Evolutionary conservation across 768 basidiomycete species (phyloP).

Genomic region (Leccinum disarticulatum): DNA sequence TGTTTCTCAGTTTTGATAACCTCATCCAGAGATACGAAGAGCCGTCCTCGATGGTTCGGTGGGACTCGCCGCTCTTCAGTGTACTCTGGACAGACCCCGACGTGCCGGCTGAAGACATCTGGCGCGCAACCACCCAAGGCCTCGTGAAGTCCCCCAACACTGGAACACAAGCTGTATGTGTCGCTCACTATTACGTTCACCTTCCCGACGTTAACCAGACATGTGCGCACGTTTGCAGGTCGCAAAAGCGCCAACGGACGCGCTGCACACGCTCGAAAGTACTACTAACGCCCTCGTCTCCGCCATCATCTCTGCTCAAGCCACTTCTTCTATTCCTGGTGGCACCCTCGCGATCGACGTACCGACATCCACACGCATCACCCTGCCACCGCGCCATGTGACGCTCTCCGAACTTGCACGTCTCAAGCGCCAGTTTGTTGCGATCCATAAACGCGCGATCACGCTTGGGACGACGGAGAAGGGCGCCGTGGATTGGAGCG

Average conservation of each 20-base stretch:
- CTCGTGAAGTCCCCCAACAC: slow-evolving; percentile 85
- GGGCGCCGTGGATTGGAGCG: slow-evolving; percentile 75
- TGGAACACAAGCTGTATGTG: slow-evolving; percentile 70
- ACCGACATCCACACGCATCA: slow-evolving; percentile 50
- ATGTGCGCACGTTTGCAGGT: slow-evolving; percentile 42
- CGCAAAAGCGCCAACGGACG: slow-evolving; percentile 82
- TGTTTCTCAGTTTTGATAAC: slow-evolving; percentile 13
- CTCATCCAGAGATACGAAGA: slow-evolving; percentile 90
- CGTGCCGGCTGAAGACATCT: slow-evolving; percentile 69
- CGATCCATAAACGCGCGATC: slow-evolving; percentile 85
- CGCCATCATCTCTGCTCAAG: slow-evolving; percentile 66
- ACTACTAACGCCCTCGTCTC: slow-evolving; percentile 70
- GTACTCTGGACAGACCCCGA: slow-evolving; percentile 71
- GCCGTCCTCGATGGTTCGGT: slow-evolving; percentile 96
- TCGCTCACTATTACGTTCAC: background rate
- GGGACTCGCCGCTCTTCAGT: slow-evolving; percentile 95
- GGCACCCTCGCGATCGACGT: slow-evolving; percentile 36
- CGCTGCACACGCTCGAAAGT: slow-evolving; percentile 81
- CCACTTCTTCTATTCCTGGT: slow-evolving; percentile 46
- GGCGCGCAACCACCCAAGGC: slow-evolving; percentile 77
- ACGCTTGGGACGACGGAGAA: slow-evolving; percentile 79
- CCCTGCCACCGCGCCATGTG: slow-evolving; percentile 66
- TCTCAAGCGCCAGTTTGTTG: slow-evolving; percentile 88
- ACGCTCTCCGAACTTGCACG: slow-evolving; percentile 89
- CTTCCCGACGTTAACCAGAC: background rate